Conservation (phyloP, 345 rosid genomes). For the Linum tenue region DNA sequence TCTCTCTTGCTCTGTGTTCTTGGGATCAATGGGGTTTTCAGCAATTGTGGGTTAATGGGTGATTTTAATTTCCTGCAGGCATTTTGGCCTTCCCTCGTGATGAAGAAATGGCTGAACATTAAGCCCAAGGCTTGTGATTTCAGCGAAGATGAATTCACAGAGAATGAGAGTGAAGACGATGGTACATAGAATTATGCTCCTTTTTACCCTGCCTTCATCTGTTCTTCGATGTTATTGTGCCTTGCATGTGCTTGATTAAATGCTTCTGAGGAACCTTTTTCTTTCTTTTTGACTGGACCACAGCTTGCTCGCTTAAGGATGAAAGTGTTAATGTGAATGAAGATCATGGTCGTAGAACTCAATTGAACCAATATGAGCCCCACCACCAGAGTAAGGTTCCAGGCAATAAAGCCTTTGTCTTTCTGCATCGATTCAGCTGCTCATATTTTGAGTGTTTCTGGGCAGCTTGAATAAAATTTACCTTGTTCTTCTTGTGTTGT, state of each 20-base stretch:
- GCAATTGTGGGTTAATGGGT: neutral
- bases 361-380: conserved; percentile 25
- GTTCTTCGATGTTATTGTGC: neutral
- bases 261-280: neutral
- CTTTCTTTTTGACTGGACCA: neutral
- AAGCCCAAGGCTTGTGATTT: conserved; percentile 72
- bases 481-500: neutral
- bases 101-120: conserved; percentile 97
- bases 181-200: conserved; percentile 26
- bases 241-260: conserved; percentile 1
- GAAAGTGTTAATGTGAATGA: conserved; percentile 18
- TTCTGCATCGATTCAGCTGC: neutral
- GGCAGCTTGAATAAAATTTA: neutral
- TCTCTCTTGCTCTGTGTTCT: neutral
- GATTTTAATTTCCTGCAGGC: conserved; percentile 34
- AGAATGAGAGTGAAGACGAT: conserved; percentile 88
- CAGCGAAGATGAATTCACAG: conserved; percentile 94
- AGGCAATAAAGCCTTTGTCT: conserved; percentile 30
- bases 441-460: neutral
- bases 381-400: conserved; percentile 29
- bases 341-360: conserved; percentile 16
- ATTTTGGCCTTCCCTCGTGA: conserved; percentile 88
- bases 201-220: neutral
- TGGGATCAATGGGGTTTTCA: neutral
- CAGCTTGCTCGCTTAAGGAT: conserved; percentile 52